Evolutionary conservation across 495 filamentous ascomycete genomes (phyloP), one percentile per base, ranked within the genome.

Genomic region (Parathielavia hyrcaniae): DNA sequence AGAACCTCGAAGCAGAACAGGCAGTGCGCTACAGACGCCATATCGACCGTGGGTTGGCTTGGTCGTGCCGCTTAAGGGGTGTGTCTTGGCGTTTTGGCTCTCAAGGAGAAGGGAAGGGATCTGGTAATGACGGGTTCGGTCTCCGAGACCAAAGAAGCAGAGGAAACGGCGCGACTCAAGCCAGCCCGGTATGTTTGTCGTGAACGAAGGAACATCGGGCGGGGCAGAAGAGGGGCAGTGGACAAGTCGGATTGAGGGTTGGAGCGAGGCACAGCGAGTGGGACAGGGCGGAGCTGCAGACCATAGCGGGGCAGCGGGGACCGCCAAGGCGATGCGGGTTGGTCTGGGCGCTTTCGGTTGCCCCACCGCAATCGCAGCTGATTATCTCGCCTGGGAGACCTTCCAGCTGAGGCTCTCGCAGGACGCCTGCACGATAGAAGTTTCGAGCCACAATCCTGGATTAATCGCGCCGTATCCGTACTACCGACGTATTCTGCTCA

Each of bases 1-100:
- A 98, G 87, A 19, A 76, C 75, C 71, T 98, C 91, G 79, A 97
- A 97, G 75, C 90, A 95, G 73, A 84, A 95, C 58, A 88, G 84
- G 68, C 91, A 97, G 64, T 97, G 91, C 43, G 84, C 84, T 49
- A 80, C 68, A 41, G 84, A 86, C 26, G 93, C 91, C 92, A 97
- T 98, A 58, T 30, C 66, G 50, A 32, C 32, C 49, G 36, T 16
- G 47, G 48, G 23, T 50, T 36, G 50, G 50, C 47, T 40, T 49
- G 44, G 53, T 35, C 54, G 44, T 35, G 54, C 49, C 54, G 45
- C 54, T 49, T 19, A 22, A 12, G 23, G n/a, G 30, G 5, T 30
- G 16, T 5, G 40, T n/a, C 40, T 39, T 34, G 55, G 55, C 30
- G 38, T 26, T 19, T 19, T 49, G 30, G 36, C 35, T 22, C 26